A percentile compares a stretch with the other conserved stretches of the same genome.
phyloP scores from a whole-genome alignment of 2,329 filamentous ascomycete species.

The Biscogniauxia mediterranea region DNA sequence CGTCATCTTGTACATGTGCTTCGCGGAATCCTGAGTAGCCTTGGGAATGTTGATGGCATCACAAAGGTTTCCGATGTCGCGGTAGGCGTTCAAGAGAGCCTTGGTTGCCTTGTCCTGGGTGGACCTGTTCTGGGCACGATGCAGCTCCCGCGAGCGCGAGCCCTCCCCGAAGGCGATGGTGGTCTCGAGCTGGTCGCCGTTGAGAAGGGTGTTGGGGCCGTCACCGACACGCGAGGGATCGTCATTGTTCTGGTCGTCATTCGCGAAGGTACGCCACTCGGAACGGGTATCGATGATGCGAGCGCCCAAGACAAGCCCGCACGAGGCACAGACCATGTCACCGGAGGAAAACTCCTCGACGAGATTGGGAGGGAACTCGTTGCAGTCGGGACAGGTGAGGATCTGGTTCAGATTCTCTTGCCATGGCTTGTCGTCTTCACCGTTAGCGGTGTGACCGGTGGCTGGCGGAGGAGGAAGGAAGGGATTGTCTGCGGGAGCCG shows the following conservation, averaged over 20 bases:
- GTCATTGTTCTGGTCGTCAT: constrained; percentile 94
- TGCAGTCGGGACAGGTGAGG: constrained; percentile 87
- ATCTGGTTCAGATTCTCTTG: constrained; percentile 84
- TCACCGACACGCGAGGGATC: constrained; percentile 98
- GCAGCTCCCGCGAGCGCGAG: constrained; percentile 62
- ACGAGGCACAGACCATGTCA: constrained; percentile 90
- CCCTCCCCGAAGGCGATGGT: constrained; percentile 81
- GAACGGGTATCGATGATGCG: constrained; percentile 93
- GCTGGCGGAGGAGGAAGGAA: constrained; percentile 43
- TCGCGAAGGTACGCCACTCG: constrained; percentile 98
- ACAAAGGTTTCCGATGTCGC: constrained; percentile 83
- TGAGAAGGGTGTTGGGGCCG: constrained; percentile 82
- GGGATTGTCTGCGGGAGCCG: constrained; percentile 1
- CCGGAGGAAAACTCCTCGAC: constrained; percentile 90
- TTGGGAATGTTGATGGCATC: constrained; percentile 80
- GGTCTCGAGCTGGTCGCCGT: constrained; percentile 86
- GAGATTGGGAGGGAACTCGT: constrained; percentile 85
- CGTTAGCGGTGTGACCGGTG: constrained; percentile 15
- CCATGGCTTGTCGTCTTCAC: constrained; percentile 45
- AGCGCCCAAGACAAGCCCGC: constrained; percentile 85
- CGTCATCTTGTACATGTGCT: constrained; percentile 92
- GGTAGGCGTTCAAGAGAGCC: constrained; percentile 77
- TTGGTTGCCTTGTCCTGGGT: constrained; percentile 82
- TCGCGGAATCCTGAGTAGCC: constrained; percentile 82
- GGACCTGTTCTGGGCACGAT: constrained; percentile 70